Conservation (phyloP, 225 moss, liverwort and hornwort genomes). For the Bryum argenteum region DNA sequence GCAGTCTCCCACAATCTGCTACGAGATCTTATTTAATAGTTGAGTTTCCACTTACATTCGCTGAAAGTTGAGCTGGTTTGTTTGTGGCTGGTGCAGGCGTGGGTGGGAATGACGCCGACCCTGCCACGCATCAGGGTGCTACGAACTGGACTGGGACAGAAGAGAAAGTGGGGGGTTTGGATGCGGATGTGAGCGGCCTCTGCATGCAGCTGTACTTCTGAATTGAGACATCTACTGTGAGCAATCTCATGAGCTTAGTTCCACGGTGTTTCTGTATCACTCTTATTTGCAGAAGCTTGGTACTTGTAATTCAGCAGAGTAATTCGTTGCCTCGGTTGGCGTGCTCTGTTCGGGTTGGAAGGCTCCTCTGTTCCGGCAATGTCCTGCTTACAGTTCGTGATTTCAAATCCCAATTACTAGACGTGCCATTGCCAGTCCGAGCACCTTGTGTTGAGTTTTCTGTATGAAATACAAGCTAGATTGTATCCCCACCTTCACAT, state of each 20-base stretch:
- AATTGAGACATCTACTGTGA: constrained; percentile 44
- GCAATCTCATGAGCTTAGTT: not conserved
- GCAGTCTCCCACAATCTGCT: too few relatives aligned
- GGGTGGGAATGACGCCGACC: not conserved
- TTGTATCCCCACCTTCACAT: not conserved
- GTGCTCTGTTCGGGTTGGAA: constrained; percentile 17
- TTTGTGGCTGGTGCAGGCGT: not conserved
- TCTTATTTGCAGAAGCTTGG: not conserved
- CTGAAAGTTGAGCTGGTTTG: not conserved
- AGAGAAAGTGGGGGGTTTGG: constrained; percentile 39
- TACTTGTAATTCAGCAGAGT: not conserved
- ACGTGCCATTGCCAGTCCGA: not conserved
- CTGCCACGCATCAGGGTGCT: constrained; percentile 31
- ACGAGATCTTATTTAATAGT: too few relatives aligned
- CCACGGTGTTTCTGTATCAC: not conserved
- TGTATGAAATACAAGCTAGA: not conserved
- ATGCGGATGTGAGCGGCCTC: constrained; percentile 51
- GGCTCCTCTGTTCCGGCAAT: constrained; percentile 18
- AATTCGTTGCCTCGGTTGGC: constrained; percentile 3
- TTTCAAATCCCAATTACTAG: not conserved
- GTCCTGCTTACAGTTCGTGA: not conserved
- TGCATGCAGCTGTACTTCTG: constrained; percentile 47
- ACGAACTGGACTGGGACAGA: constrained; percentile 27
- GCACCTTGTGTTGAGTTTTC: not conserved
- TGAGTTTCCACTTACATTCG: not conserved